phyloP scores from a whole-genome alignment of 1,284 basidiomycete species.

The Rhodotorula glutinis region DNA sequence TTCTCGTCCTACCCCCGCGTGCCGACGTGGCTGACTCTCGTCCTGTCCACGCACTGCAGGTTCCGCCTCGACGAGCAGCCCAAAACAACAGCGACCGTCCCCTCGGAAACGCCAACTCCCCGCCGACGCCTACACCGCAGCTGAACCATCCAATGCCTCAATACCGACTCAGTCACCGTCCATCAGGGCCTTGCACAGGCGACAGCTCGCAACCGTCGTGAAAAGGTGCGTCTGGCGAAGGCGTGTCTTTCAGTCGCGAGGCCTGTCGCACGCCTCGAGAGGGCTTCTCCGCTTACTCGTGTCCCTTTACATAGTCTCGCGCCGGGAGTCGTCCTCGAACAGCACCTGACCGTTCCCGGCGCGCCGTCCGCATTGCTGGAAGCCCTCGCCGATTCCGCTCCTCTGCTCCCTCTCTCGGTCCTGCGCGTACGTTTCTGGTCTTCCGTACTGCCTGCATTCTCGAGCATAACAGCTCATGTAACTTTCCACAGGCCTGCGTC shows the following conservation, averaged over 20 bases:
- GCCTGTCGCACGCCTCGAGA: too few species aligned
- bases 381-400: not conserved
- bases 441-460: not conserved
- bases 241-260: not conserved
- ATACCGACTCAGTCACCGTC: not conserved
- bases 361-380: constrained; percentile 6
- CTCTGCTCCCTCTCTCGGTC: constrained; percentile 3
- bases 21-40: too few species aligned
- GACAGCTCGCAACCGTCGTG: constrained; percentile 13
- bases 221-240: not conserved
- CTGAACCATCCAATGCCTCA: not conserved
- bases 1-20: too few species aligned
- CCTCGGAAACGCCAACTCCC: not conserved
- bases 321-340: constrained; percentile 15
- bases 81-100: too few species aligned
- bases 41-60: too few species aligned
- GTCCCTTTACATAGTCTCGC: constrained; percentile 7
- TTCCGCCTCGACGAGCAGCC: too few species aligned
- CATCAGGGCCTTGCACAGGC: not conserved
- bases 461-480: not conserved
- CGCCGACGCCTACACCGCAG: not conserved
- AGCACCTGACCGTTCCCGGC: constrained; percentile 3
- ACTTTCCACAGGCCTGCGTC: constrained; percentile 8
- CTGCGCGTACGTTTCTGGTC: constrained; percentile 13
- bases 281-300: not conserved